These are phyloP conservation scores for Setaria italica DNA, from an alignment of 202 grass and related monocot species.

Conservation along the genomic window DNA sequence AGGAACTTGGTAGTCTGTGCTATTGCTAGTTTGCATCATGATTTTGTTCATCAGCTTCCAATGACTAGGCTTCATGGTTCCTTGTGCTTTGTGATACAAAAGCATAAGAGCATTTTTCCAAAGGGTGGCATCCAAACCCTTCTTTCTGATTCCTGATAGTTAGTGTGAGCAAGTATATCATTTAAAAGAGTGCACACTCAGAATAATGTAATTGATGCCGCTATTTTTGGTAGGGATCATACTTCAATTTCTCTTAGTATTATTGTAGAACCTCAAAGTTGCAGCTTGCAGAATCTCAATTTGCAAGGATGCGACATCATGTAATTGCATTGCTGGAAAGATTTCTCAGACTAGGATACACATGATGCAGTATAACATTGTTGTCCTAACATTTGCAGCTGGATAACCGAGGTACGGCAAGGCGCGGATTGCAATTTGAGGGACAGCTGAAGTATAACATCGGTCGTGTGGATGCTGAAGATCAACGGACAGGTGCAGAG, in stretches of 20 bases:
- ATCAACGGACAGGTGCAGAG: slow-evolving; percentile 54
- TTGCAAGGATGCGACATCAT: background rate
- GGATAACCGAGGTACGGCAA: background rate
- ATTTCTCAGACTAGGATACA: too few relatives aligned
- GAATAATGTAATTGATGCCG: background rate
- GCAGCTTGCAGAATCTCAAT: background rate
- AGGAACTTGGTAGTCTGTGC: too few relatives aligned
- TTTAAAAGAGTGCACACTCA: background rate
- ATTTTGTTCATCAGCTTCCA: too few relatives aligned
- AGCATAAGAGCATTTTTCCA: too few relatives aligned
- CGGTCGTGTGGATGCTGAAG: slow-evolving; percentile 74
- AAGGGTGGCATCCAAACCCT: background rate
- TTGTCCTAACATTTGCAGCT: too few relatives aligned
- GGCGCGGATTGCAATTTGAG: slow-evolving; percentile 90
- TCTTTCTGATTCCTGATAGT: background rate
- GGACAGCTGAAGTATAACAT: slow-evolving; percentile 79
- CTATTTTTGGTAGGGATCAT: background rate
- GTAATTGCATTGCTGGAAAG: background rate
- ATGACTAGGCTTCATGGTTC: too few relatives aligned
- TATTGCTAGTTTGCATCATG: too few relatives aligned
- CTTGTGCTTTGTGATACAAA: too few relatives aligned
- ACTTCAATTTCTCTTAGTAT: background rate
- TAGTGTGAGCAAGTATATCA: background rate
- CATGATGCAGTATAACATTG: too few relatives aligned
- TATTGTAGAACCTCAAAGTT: background rate